Percentiles rank a stretch among this genome's conserved stretches.
These are phyloP conservation scores for Dendrobium officinale DNA, from an alignment of 106 monocot genomes.

Conservation along the genomic window DNA sequence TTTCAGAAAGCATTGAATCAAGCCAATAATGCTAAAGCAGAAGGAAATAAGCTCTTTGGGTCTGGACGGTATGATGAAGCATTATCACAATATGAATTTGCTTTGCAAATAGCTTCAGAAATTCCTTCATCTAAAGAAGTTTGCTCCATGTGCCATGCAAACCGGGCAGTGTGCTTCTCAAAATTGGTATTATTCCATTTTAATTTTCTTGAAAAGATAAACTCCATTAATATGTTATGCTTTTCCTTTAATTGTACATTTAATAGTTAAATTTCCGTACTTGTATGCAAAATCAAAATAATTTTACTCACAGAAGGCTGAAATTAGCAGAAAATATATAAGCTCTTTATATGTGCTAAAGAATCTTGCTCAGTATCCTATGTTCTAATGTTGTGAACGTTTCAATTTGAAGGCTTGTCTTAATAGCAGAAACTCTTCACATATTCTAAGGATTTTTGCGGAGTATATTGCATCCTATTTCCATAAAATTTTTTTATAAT, in stretches of 20 bases:
- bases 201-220: neutral
- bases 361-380: no score
- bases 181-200: conserved; percentile 50
- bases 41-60: conserved; percentile 67
- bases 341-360: no score
- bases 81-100: conserved; percentile 52
- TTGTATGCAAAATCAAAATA: neutral
- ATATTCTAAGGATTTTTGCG: no score
- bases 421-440: no score
- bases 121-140: conserved; percentile 55
- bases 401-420: no score
- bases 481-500: no score
- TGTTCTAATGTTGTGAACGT: no score
- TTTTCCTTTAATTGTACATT: neutral
- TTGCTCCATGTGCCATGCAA: conserved; percentile 68
- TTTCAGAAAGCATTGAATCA: conserved; percentile 50
- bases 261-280: neutral
- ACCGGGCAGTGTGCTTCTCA: conserved; percentile 65
- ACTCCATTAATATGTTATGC: neutral
- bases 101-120: conserved; percentile 65
- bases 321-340: no score
- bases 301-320: neutral
- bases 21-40: conserved; percentile 65
- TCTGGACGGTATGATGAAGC: conserved; percentile 60
- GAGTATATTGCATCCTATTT: no score